These are phyloP conservation scores for Musa acuminata DNA, from an alignment of 176 grass and related monocot species.

Conservation along the genomic window DNA sequence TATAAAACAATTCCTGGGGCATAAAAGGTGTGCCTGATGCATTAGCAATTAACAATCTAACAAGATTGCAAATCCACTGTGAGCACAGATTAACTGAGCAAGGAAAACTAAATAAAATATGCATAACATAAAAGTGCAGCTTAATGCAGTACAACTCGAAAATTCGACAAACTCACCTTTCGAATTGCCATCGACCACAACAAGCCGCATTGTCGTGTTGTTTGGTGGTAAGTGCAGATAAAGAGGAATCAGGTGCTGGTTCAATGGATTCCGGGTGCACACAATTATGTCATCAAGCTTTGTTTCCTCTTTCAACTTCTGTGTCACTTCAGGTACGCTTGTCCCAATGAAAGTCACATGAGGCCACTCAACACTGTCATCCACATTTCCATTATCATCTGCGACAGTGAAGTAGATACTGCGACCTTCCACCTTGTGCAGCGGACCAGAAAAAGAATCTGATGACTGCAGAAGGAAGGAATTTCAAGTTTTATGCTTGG, in stretches of 20 bases:
- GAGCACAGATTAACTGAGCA: neutral
- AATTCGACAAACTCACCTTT: neutral
- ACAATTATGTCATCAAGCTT: slow-evolving; percentile 9
- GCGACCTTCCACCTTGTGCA: slow-evolving; percentile 14
- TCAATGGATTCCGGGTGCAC: slow-evolving; percentile 8
- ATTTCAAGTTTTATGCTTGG: neutral
- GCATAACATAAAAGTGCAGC: neutral
- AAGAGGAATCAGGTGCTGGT: slow-evolving; percentile 14
- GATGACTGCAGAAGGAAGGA: slow-evolving; percentile 1
- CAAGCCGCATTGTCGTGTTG: slow-evolving; percentile 5
- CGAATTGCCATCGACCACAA: slow-evolving; percentile 14
- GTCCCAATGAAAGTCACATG: slow-evolving; percentile 4
- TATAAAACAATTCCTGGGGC: no score
- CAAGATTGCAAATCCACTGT: no score
- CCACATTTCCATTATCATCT: slow-evolving; percentile 7
- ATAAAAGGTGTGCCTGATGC: no score
- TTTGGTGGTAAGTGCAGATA: slow-evolving; percentile 14
- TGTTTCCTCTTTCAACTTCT: slow-evolving; percentile 7
- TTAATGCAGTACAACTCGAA: neutral
- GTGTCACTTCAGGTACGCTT: slow-evolving; percentile 4
- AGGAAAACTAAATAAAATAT: neutral
- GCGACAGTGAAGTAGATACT: slow-evolving; percentile 17
- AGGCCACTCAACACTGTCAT: slow-evolving; percentile 8
- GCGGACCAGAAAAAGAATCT: slow-evolving; percentile 6
- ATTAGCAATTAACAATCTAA: no score